Base-by-base conservation (phyloP, 768 basidiomycete species). In the Phaeolepiota aurea region DNA sequence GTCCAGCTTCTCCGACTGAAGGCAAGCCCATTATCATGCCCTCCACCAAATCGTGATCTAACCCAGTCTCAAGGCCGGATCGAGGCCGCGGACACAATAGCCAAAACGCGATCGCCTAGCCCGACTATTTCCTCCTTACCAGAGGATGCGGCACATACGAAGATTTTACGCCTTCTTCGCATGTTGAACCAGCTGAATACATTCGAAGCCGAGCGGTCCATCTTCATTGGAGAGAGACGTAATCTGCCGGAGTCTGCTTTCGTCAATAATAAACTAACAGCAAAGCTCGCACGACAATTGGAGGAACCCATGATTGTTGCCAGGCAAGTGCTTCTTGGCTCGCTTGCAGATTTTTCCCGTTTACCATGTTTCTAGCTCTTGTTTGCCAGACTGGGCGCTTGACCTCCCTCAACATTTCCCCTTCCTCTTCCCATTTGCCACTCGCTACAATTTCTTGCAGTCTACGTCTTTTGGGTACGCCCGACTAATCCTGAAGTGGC, bases 241-340 rank as follows among this genome's bases (percentile, higher is more conserved):
- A 71, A 69, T 45, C 66, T 96, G 13, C 66, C 81, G 2, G 89
- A 92, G 47, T 76, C 87, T 0, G 77, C 87, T 0, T 99, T 99
- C 57, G 78, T 98, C 46, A 99, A 98, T 59, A 97, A 96, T 66
- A 99, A 99, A 61, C 66, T 99, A 19, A 91, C 91, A 1, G 96
- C 96, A 7, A 99, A 99, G 61, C 73, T 99, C n/a, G 91, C 90
- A 10, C 77, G 96, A 23, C 96, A 98, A 56, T 60, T 99, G 32
- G 96, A 99, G 52, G 96, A 99, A 56, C 89, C 91, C 0, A 96
- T 98, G 91, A 96, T 99, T 47, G 92, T 99, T 32, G 96, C 94
- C 1, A 93, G 90, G 91, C 90, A 50, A 46, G 69, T 57, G 33
- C 39, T 4, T 21, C 1, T 12, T 36, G 30, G 13, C 14, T 25